Percentiles rank a stretch among this genome's conserved stretches.
These are phyloP conservation scores for Exophiala oligosperma DNA, from an alignment of 2,329 filamentous ascomycete species.

Conservation along the genomic window DNA sequence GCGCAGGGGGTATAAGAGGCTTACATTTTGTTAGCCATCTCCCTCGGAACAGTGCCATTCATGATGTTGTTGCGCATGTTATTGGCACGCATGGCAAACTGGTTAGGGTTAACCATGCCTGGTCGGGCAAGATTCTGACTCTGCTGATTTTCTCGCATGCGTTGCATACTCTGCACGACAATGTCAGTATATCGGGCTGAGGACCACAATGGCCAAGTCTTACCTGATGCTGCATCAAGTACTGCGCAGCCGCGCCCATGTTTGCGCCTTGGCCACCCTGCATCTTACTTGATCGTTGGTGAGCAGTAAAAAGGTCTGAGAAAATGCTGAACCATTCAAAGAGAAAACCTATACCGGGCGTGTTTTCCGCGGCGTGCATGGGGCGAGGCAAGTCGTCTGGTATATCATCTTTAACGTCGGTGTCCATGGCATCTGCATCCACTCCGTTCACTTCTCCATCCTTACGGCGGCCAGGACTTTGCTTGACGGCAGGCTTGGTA, in stretches of 20 bases:
- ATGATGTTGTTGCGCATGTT: conserved; percentile 25
- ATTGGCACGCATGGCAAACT: conserved; percentile 63
- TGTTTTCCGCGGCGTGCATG: conserved; percentile 60
- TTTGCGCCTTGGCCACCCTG: conserved; percentile 39
- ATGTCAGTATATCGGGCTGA: conserved; percentile 16
- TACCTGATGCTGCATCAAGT: conserved; percentile 83
- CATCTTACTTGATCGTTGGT: conserved; percentile 68
- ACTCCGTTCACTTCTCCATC: conserved; percentile 72
- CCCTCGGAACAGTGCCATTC: conserved; percentile 24
- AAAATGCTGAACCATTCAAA: conserved; percentile 97
- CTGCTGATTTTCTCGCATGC: conserved; percentile 72
- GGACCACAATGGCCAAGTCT: conserved; percentile 31
- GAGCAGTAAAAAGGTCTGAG: conserved; percentile 90
- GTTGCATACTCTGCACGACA: conserved; percentile 16
- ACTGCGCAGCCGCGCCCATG: conserved; percentile 60
- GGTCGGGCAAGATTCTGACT: conserved; percentile 70
- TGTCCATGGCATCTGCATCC: conserved; percentile 75
- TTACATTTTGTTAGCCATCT: conserved; percentile 27
- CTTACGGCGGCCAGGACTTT: conserved; percentile 66
- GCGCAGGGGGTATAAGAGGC: neutral
- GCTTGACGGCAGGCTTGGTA: conserved; percentile 57
- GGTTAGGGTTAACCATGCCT: conserved; percentile 56
- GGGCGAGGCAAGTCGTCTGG: conserved; percentile 74
- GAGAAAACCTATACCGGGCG: conserved; percentile 66
- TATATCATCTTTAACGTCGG: conserved; percentile 77